A percentile compares a stretch with the other conserved stretches of the same genome.
Conservation (phyloP, 1,284 basidiomycete genomes). For the Ceratobasidium theobromae region DNA sequence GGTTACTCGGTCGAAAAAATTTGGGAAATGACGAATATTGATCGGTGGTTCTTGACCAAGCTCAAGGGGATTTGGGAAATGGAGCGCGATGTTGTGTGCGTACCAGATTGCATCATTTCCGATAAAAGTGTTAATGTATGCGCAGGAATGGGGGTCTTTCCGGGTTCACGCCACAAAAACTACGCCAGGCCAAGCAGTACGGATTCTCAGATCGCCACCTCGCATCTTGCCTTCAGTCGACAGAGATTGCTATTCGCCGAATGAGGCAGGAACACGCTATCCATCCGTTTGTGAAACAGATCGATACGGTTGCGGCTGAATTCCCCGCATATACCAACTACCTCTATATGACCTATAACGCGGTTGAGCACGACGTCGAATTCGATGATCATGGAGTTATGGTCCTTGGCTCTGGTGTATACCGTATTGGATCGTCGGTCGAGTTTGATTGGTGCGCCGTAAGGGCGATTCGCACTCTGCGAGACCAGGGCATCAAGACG, state of each 20-base stretch:
- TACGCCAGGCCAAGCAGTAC: conserved; percentile 88
- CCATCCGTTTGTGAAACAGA: conserved; percentile 95
- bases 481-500: conserved; percentile 91
- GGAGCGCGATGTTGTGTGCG: conserved; percentile 73
- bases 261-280: conserved; percentile 84
- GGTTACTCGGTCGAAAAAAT: conserved; percentile 96
- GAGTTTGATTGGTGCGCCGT: conserved; percentile 99
- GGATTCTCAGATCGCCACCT: conserved; percentile 96
- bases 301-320: conserved; percentile 97
- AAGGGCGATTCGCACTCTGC: conserved; percentile 91
- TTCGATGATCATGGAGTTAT: conserved; percentile 94
- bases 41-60: conserved; percentile 96
- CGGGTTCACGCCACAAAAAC: conserved; percentile 59
- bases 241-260: conserved; percentile 84
- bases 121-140: neutral
- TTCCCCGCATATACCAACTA: conserved; percentile 99
- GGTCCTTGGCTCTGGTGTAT: conserved; percentile 97
- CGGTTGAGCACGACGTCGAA: conserved; percentile 83
- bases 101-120: conserved; percentile 35
- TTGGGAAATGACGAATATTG: conserved; percentile 96
- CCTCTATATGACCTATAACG: conserved; percentile 98
- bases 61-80: conserved; percentile 81
- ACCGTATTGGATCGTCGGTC: conserved; percentile 97
- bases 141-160: neutral
- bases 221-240: conserved; percentile 77